Conservation (phyloP, 371 early-diverging fungal species). For the Rhizopus stolonifer region DNA sequence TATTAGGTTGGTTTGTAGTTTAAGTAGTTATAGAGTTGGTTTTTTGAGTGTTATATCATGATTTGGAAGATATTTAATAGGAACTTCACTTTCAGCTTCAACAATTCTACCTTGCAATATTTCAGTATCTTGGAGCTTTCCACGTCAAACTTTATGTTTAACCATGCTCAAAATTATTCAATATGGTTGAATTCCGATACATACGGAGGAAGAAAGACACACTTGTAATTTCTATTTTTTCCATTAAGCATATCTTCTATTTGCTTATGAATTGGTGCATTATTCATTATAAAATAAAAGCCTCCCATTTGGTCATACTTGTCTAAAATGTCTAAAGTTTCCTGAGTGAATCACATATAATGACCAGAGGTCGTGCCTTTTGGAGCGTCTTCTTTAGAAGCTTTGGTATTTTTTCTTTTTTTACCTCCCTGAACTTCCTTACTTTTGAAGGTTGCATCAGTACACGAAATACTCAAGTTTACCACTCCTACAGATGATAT, state of each 20-base stretch:
- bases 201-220: constrained; percentile 13
- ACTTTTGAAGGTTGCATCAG: constrained; percentile 4
- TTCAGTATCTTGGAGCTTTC: constrained; percentile 7
- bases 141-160: constrained; percentile 8
- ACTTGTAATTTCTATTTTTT: constrained; percentile 15
- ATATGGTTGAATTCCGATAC: constrained; percentile 12
- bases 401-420: constrained; percentile 8
- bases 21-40: constrained; percentile 12
- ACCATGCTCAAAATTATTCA: constrained; percentile 11
- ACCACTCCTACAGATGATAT: constrained; percentile 9
- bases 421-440: background rate
- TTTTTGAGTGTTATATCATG: constrained; percentile 13
- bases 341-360: constrained; percentile 8
- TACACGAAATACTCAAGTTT: constrained; percentile 9
- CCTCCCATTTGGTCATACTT: constrained; percentile 11
- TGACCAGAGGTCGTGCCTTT: constrained; percentile 16
- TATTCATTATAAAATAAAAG: constrained; percentile 13
- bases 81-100: constrained; percentile 17
- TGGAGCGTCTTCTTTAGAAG: constrained; percentile 6
- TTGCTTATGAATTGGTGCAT: constrained; percentile 14
- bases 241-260: constrained; percentile 8
- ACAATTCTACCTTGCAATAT: constrained; percentile 9
- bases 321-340: constrained; percentile 16
- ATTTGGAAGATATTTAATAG: constrained; percentile 12
- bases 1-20: background rate